These are phyloP conservation scores for Podosphaera fusca DNA, from an alignment of 2,329 filamentous ascomycete species.

Conservation along the genomic window DNA sequence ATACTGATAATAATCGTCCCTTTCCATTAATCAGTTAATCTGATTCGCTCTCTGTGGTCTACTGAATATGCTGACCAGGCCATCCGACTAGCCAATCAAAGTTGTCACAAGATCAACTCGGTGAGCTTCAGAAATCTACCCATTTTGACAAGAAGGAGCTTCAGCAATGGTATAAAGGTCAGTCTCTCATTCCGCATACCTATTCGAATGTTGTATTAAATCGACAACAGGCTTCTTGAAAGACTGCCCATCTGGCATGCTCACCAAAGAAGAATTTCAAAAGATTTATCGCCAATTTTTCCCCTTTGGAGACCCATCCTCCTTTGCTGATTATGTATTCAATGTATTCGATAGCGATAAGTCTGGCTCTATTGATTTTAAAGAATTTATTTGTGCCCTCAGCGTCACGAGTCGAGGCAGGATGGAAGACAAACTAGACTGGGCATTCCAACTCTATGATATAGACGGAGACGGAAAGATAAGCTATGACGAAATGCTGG, in stretches of 20 bases:
- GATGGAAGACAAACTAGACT: conserved; percentile 98
- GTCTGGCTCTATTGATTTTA: conserved; percentile 94
- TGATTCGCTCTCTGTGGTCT: neutral
- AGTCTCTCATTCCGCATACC: conserved; percentile 11
- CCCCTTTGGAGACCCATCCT: conserved; percentile 89
- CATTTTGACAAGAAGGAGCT: conserved; percentile 99
- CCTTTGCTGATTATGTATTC: conserved; percentile 97
- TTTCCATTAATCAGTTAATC: neutral
- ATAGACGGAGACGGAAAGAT: conserved; percentile 98
- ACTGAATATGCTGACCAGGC: neutral
- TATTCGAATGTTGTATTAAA: neutral
- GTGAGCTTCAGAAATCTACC: conserved; percentile 85
- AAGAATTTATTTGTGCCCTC: conserved; percentile 96
- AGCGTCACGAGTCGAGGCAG: conserved; percentile 92
- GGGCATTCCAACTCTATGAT: conserved; percentile 98
- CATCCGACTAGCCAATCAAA: conserved; percentile 61
- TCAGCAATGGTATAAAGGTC: conserved; percentile 99
- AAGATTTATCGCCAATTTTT: conserved; percentile 99
- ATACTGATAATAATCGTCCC: neutral
- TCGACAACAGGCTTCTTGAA: conserved; percentile 65
- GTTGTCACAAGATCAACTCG: conserved; percentile 86
- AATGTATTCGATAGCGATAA: conserved; percentile 97
- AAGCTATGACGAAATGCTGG: conserved; percentile 95
- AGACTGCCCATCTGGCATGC: conserved; percentile 89
- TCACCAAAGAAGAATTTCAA: conserved; percentile 96